Evolutionary conservation across 108 stramenopile species (phyloP).

Genomic region (Skeletonema grethae): DNA sequence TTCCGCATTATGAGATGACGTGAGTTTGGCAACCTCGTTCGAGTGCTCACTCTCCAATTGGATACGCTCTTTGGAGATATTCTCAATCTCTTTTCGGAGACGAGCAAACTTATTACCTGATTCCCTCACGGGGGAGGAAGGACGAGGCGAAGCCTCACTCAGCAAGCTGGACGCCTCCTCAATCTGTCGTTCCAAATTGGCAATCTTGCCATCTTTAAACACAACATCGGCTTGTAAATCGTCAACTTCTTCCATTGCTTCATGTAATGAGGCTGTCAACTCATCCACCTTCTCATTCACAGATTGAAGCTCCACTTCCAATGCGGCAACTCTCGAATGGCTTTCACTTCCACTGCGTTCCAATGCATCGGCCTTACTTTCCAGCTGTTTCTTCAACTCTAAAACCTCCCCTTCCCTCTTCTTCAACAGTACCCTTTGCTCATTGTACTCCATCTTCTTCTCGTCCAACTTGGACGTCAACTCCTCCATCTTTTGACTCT

Average conservation of each 20-base stretch:
- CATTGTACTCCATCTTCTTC: conserved; percentile 25
- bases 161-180: conserved; percentile 28
- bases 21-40: neutral
- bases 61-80: conserved; percentile 39
- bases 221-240: conserved; percentile 45
- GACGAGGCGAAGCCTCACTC: neutral
- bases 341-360: neutral
- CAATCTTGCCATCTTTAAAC: conserved; percentile 35
- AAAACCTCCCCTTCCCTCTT: conserved; percentile 19
- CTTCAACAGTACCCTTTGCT: conserved; percentile 12
- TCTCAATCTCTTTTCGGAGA: conserved; percentile 47
- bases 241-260: conserved; percentile 49
- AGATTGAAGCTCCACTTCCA: conserved; percentile 30
- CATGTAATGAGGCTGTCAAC: conserved; percentile 45
- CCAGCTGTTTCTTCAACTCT: conserved; percentile 15
- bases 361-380: conserved; percentile 14
- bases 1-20: conserved; percentile 46
- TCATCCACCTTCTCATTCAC: conserved; percentile 54
- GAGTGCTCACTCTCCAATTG: conserved; percentile 33
- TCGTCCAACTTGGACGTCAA: conserved; percentile 25
- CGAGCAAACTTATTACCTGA: conserved; percentile 28
- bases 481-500: conserved; percentile 35
- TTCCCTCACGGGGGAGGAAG: conserved; percentile 5
- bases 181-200: conserved; percentile 39
- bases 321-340: conserved; percentile 16